phyloP scores from a whole-genome alignment of 108 stramenopile species.

The Mayamaea pseudoterrestris region DNA sequence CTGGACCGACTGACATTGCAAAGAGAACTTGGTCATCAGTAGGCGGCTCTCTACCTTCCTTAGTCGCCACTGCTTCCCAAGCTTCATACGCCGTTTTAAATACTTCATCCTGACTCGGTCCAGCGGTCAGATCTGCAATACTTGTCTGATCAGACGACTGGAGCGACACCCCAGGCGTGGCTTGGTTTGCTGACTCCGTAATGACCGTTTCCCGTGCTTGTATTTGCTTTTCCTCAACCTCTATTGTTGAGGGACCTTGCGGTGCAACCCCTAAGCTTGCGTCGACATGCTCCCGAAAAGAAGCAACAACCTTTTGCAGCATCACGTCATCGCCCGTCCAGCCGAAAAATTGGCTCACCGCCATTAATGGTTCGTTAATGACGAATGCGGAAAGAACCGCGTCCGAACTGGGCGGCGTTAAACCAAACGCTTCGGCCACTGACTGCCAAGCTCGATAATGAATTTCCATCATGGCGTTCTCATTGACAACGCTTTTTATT shows the following conservation, averaged over 20 bases:
- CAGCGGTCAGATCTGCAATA: too few relatives aligned
- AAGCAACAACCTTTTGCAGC: not conserved
- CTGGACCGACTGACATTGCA: slow-evolving; percentile 22
- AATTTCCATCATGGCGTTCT: slow-evolving; percentile 39
- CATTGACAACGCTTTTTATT: slow-evolving; percentile 2
- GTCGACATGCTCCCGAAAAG: too few relatives aligned
- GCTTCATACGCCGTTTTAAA: slow-evolving; percentile 18
- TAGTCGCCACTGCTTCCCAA: slow-evolving; percentile 22
- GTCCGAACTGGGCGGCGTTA: slow-evolving; percentile 34
- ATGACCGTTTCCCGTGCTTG: too few relatives aligned
- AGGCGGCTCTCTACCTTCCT: slow-evolving; percentile 16
- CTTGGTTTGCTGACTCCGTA: too few relatives aligned
- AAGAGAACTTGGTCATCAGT: slow-evolving; percentile 19
- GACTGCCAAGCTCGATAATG: slow-evolving; percentile 53
- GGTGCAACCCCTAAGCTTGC: too few relatives aligned
- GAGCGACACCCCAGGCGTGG: too few relatives aligned
- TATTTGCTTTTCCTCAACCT: too few relatives aligned
- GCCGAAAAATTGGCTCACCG: slow-evolving; percentile 35
- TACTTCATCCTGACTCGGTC: slow-evolving; percentile 13
- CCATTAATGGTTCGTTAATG: slow-evolving; percentile 27
- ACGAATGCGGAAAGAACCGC: slow-evolving; percentile 40
- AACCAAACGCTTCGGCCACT: slow-evolving; percentile 36
- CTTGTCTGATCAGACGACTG: too few relatives aligned
- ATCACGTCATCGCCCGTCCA: slow-evolving; percentile 26
- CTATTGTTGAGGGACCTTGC: too few relatives aligned